Conservation (phyloP, 2,329 filamentous ascomycete genomes). For the Leptodontidium sp. region DNA sequence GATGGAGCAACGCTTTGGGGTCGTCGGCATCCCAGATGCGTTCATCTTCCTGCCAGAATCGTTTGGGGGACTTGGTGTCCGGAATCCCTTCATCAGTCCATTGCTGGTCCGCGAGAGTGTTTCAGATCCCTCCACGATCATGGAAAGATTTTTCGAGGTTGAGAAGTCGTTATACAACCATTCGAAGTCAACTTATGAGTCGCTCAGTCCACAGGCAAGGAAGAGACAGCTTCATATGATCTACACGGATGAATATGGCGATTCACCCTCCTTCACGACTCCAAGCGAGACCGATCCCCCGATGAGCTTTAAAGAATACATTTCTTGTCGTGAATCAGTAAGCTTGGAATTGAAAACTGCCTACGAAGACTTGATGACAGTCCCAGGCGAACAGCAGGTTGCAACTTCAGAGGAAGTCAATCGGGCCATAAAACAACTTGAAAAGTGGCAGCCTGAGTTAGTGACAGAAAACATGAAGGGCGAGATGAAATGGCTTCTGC, state of each 20-base stretch:
- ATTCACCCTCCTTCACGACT: slow-evolving; percentile 19
- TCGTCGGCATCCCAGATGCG: slow-evolving; percentile 48
- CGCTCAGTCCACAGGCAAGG: slow-evolving; percentile 40
- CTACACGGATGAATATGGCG: slow-evolving; percentile 26
- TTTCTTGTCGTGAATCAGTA: slow-evolving; percentile 44
- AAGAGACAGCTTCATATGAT: slow-evolving; percentile 21
- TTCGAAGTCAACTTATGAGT: slow-evolving; percentile 40
- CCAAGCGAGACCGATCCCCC: slow-evolving; percentile 42
- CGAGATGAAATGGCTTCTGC: slow-evolving; percentile 49
- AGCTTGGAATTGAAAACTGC: slow-evolving; percentile 21
- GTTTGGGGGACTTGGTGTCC: slow-evolving; percentile 50
- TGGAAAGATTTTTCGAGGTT: slow-evolving; percentile 41
- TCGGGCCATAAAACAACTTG: slow-evolving; percentile 28
- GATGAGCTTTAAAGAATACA: slow-evolving; percentile 51
- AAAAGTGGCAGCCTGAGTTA: slow-evolving; percentile 22
- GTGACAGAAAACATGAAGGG: slow-evolving; percentile 25
- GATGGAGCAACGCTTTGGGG: slow-evolving; percentile 57
- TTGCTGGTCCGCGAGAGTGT: slow-evolving; percentile 39
- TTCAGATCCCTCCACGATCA: slow-evolving; percentile 32
- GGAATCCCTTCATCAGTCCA: slow-evolving; percentile 50
- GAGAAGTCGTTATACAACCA: slow-evolving; percentile 48
- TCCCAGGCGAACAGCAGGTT: slow-evolving; percentile 25
- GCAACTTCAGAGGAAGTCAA: slow-evolving; percentile 36
- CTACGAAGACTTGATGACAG: slow-evolving; percentile 21
- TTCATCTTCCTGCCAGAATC: slow-evolving; percentile 50